These are phyloP conservation scores for Penicillium alfredii DNA, from an alignment of 495 filamentous ascomycete species.

Conservation along the genomic window DNA sequence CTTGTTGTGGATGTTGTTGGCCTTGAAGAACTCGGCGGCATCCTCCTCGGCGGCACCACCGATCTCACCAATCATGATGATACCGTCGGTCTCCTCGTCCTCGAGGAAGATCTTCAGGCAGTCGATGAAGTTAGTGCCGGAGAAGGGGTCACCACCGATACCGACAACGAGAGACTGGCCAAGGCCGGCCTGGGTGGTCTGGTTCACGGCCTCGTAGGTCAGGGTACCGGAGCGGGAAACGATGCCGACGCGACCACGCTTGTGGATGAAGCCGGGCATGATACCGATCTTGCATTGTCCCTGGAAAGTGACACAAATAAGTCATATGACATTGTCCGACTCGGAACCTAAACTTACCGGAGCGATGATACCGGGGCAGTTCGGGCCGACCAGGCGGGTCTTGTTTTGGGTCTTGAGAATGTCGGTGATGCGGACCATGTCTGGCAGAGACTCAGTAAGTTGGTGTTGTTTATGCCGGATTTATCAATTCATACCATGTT, in stretches of 20 bases:
- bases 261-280: constrained; percentile 99
- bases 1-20: constrained; percentile 86
- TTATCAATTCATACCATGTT: constrained; percentile 63
- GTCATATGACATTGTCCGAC: neutral
- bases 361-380: constrained; percentile 98
- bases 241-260: constrained; percentile 96
- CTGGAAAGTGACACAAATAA: constrained; percentile 32
- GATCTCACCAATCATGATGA: constrained; percentile 99
- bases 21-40: constrained; percentile 89
- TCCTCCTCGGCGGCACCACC: constrained; percentile 97
- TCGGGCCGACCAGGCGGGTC: constrained; percentile 92
- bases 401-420: constrained; percentile 97
- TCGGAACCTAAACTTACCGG: constrained; percentile 42
- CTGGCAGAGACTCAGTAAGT: constrained; percentile 42
- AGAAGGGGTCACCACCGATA: constrained; percentile 98
- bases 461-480: constrained; percentile 2
- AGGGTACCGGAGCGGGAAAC: constrained; percentile 97
- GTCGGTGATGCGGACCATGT: constrained; percentile 99
- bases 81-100: constrained; percentile 95
- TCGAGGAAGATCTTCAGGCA: constrained; percentile 94
- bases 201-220: constrained; percentile 99
- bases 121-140: constrained; percentile 99
- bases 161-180: constrained; percentile 97
- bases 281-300: constrained; percentile 99
- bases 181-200: constrained; percentile 93